Base-by-base conservation (phyloP, 495 filamentous ascomycete species). In the Poronia punctata region DNA sequence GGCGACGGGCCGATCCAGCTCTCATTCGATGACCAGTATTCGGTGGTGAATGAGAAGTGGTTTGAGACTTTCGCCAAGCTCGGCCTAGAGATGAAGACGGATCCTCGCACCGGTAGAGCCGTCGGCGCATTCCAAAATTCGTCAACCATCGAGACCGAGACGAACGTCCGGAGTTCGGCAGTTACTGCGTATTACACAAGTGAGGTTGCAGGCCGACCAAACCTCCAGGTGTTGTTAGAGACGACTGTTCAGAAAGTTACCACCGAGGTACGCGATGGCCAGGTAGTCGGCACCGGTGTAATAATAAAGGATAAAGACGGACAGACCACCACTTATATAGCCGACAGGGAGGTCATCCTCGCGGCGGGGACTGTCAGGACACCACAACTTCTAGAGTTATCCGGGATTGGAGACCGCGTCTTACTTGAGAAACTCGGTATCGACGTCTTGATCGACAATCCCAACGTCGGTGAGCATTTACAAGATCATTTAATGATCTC, bases 391-490 rank as follows among this genome's bases (percentile, higher is more conserved):
- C 58, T 79, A 3, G 68, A 89, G 40, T 74, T 83, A 14, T 88
- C 83, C 26, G 87, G 87, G 18, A 72, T 94, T 26, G 87, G 87
- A n/a, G 77, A 78, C 15, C 58, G 62, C 16, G 46, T 73, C 40
- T 77, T 90, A 41, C 79, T 92, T 16, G 51, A 68, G 18, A 60
- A 65, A 16, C 71, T 86, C 43, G 66, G 63, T 8, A 89, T 94
- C 45, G 73, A 76, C 18, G 75, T 88, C 4, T 59, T 85, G 7
- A 76, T 80, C 53, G 74, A 86, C 40, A 73, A 88, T 38, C 80
- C 83, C 20, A 83, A 81, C 57, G 79, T 94, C 3, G 87, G 87
- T 42, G 78, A 88, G 64, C 83, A 69, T 38, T 50, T 72, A 43
- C 71, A 74, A 36, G 74, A 78, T 44, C 71, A 78, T 43, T 54